These are phyloP conservation scores for Escallonia rubra DNA, from an alignment of 129 eudicot genomes.

Conservation along the genomic window DNA sequence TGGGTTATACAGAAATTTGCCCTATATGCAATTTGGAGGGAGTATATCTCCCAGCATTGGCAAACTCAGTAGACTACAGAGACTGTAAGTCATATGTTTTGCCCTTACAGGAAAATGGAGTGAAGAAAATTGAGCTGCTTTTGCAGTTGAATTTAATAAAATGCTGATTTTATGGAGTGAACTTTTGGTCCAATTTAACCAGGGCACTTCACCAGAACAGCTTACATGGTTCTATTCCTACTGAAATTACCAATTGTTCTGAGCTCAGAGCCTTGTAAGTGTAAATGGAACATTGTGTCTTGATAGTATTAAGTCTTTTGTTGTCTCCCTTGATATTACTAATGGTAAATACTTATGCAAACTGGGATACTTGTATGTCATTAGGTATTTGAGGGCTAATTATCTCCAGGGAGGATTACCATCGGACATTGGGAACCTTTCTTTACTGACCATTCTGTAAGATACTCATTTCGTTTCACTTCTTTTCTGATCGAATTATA, in stretches of 20 bases:
- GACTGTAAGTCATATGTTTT: conserved; percentile 55
- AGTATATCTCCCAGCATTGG: conserved; percentile 87
- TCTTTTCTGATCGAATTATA: no score
- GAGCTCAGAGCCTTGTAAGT: conserved; percentile 95
- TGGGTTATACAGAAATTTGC: conserved; percentile 60
- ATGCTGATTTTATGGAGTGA: neutral
- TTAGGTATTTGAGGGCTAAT: conserved; percentile 83
- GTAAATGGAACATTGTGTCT: conserved; percentile 3
- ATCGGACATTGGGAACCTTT: conserved; percentile 75
- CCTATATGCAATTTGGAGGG: conserved; percentile 88
- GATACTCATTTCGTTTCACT: conserved; percentile 9
- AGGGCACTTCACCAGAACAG: conserved; percentile 98
- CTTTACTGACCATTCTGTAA: conserved; percentile 71
- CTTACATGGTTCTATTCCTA: conserved; percentile 81
- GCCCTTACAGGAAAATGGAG: no score
- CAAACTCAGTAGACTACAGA: conserved; percentile 69
- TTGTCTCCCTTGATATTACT: neutral
- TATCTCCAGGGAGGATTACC: conserved; percentile 97
- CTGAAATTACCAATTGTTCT: conserved; percentile 66
- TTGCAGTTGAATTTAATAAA: no score
- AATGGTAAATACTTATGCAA: neutral
- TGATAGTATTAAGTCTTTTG: neutral
- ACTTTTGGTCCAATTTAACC: conserved; percentile 7
- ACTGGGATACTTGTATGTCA: neutral
- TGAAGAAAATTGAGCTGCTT: no score